Evolutionary conservation across 257 asterid species (phyloP), one percentile per base, ranked within the genome.

Genomic region (Penstemon barbatus): DNA sequence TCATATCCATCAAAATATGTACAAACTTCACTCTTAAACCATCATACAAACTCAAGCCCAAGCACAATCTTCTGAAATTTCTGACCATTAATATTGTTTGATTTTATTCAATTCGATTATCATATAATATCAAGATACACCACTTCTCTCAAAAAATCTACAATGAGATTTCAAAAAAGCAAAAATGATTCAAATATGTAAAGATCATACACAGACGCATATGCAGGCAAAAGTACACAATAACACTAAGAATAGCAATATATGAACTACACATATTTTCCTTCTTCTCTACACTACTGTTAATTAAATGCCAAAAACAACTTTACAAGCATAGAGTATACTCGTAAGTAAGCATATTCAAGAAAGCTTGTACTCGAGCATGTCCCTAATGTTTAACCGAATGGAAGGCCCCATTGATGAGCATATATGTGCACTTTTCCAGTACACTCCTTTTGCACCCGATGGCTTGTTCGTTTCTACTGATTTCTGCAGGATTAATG

Each of bases 361-460:
- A 11, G 92, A 52, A 49, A 77, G 85, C 86, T 89, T 91, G 89
- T 73, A 89, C 4, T 90, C 96, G 6, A 90, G 91, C 89, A 91
- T 82, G 36, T 88, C 97, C 79, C 78, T 85, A 43, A 84, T 79
- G 74, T 84, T 93, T 78, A 93, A 82, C 77, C 92, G 85, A 75
- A 93, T 83, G 9, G 99, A 93, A 41, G 99, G 99, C 72, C 97
- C 99, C 97, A 93, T 91, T 0, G 97, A 90, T 4, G 99, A 85
- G 75, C 99, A 93, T 68, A 93, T 76, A 52, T 88, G 92, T 13
- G 96, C 99, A 63, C 92, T 93, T 79, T 83, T 94, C 97, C 99
- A 91, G 85, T 90, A 94, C 54, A 87, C 86, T 3, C 97, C 97
- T 78, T 85, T 94, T 12, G 96, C 99, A 45, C 96, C 99, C 0